Evolutionary conservation across 805 yeast genomes (phyloP), one percentile per base, ranked within the genome.

Genomic region (Kuraishia piskuri): DNA sequence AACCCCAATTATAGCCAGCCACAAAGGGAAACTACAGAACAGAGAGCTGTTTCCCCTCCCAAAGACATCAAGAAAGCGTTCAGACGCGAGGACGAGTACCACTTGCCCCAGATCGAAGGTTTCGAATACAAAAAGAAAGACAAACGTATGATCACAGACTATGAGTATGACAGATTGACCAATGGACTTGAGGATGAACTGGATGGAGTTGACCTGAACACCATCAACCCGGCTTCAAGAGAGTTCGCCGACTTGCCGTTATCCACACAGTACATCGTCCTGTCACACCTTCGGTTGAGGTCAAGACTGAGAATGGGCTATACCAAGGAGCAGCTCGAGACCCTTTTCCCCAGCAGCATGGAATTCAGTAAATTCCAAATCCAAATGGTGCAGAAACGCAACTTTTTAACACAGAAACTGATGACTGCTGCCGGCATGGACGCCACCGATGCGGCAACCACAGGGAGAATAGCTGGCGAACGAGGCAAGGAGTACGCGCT

Each of bases 271-370:
- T 94, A 94, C 64, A 89, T 90, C 79, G 80, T 90, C 2, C 70
- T 94, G 12, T 88, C 94, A 9, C 89, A 88, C 55, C 76, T 96
- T 17, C 68, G 99, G 54, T 70, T 90, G 23, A 78, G 90, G 56
- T 91, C 97, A 0, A 72, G 99, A 54, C 76, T 94, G 64, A 82
- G 99, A 70, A 85, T 94, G 96, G 99, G 99, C 1, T 91, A 88
- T 63, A 76, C 92, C 0, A 88, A 90, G 54, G 90, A 88, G n/a
- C 97, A 94, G 62, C 72, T 94, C 37, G 88, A 88, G 58, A 71
- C 79, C 3, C 70, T 90, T 53, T 94, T 92, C 61, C 96, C 97
- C 0, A 76, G 88, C 61, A 82, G 91, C 52, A 77, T 88, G 80
- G 97, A 90, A 56, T 94, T 94, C 62, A 90, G 97, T 19, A 84